phyloP scores from a whole-genome alignment of 208 protist genomes.

The Leishmania tropica region DNA sequence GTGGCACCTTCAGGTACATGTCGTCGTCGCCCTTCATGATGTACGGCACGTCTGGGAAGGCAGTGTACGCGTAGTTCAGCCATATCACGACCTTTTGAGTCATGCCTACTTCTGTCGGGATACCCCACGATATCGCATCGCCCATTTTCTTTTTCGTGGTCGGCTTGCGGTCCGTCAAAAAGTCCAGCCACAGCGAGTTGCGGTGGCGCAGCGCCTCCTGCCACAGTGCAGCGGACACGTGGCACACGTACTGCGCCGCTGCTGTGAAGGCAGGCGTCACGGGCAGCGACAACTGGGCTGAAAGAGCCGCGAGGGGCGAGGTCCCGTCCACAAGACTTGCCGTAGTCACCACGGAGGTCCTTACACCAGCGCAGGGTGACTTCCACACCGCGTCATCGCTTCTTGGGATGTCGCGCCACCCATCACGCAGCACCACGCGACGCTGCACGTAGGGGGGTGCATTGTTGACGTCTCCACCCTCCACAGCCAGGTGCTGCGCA shows the following conservation, averaged over 20 bases:
- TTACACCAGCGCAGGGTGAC: constrained; percentile 6
- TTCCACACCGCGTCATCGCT: too few relatives aligned
- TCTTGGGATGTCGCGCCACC: not conserved
- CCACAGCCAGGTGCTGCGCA: not conserved
- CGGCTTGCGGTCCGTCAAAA: constrained; percentile 25
- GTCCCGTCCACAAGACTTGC: not conserved
- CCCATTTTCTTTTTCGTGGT: constrained; percentile 28
- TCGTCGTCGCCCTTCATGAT: constrained; percentile 57
- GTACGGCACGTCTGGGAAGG: constrained; percentile 36
- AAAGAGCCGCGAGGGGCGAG: not conserved
- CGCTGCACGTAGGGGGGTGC: not conserved
- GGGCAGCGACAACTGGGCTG: not conserved
- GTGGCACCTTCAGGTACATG: constrained; percentile 49
- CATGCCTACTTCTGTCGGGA: constrained; percentile 33
- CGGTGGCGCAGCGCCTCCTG: not conserved
- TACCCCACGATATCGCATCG: constrained; percentile 27
- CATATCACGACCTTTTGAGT: constrained; percentile 39
- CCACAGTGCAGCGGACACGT: too few relatives aligned
- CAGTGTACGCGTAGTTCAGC: constrained; percentile 12
- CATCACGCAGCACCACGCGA: not conserved
- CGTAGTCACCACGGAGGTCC: not conserved
- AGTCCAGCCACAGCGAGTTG: constrained; percentile 31
- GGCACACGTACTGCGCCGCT: not conserved
- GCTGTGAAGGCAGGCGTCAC: constrained; percentile 1
- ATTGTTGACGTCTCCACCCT: not conserved